Base-by-base conservation (phyloP, 2,329 filamentous ascomycete genomes). In the Verticillium nonalfalfae region DNA sequence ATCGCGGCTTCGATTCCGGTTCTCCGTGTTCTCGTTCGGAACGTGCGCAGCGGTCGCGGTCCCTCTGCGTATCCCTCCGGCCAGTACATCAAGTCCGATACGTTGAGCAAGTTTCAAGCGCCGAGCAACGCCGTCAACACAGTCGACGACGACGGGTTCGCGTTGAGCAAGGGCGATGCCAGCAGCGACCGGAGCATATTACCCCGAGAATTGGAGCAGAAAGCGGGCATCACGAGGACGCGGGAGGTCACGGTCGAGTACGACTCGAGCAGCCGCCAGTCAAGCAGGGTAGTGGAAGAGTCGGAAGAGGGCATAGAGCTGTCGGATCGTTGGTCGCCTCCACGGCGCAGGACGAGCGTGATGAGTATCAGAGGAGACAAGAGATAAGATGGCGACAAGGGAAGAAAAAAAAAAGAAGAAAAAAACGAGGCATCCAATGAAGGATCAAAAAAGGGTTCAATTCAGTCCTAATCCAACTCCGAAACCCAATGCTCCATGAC, bases 21-120 rank as follows among this genome's bases (percentile, higher is more conserved):
- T 7, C 64, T 73, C 9, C 68, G 71, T 9, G 70, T 68, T 5
- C 59, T 72, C 31, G 60, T 58, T 7, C 56, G 40, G 10, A 60
- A 63, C 4, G 55, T 60, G 7, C 45, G 45, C 18, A 50, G 45
- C 18, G 45, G 45, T 7, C 45, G 45, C 18, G n/a, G 45, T 3
- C 45, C 45, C 45, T 50, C 45, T 3, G 45, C 45, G 21, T 60
- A 59, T 52, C 14, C 18, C 14, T 40, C 56, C n/a, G 26, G 38
- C 15, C 18, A 40, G 6, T 18, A 38, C 56, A 36, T 50, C 9
- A 50, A 21, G 45, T 50, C 45, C 18, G 45, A 50, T n/a, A 50
- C 45, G 7, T 6, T 50, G 45, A 50, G 45, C 18, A 50, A 50
- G 45, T 50, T 50, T 9, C 45, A 50, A 21, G 45, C 45, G 5